phyloP scores from a whole-genome alignment of 2,329 filamentous ascomycete species.

The Nannizzia gypsea region DNA sequence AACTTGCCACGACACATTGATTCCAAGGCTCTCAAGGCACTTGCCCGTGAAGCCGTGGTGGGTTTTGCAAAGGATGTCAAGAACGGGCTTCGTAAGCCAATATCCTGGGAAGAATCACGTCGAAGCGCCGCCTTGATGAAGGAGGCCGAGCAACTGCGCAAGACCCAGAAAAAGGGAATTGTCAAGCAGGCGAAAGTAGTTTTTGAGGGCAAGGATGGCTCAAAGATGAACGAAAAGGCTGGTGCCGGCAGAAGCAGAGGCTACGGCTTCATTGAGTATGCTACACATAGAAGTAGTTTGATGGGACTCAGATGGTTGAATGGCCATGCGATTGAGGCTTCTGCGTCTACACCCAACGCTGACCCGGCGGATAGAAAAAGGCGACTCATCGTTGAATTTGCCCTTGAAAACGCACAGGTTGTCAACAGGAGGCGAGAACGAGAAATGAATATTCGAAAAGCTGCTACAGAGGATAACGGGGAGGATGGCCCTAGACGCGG shows the following conservation, averaged over 20 bases:
- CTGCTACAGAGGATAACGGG: conserved; percentile 2
- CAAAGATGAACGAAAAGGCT: conserved; percentile 64
- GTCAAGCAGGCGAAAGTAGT: conserved; percentile 91
- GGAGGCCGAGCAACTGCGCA: conserved; percentile 67
- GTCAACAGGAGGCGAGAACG: conserved; percentile 62
- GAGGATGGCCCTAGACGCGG: background rate
- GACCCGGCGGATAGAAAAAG: conserved; percentile 47
- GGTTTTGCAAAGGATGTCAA: conserved; percentile 89
- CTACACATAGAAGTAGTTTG: conserved; percentile 80
- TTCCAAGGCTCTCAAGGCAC: conserved; percentile 78
- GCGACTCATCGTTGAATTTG: conserved; percentile 87
- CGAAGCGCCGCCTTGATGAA: conserved; percentile 70
- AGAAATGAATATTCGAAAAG: conserved; percentile 44
- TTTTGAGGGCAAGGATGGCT: conserved; percentile 75
- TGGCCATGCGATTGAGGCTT: conserved; percentile 46
- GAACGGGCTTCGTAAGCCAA: conserved; percentile 56
- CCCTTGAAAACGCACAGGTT: conserved; percentile 95
- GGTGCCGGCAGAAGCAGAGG: conserved; percentile 77
- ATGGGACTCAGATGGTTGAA: conserved; percentile 95
- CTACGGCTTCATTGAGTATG: conserved; percentile 96
- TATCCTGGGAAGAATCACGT: conserved; percentile 80
- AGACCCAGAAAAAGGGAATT: conserved; percentile 70
- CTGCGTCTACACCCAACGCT: conserved; percentile 19
- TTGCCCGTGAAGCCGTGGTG: conserved; percentile 85
- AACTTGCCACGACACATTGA: conserved; percentile 77